Base-by-base conservation (phyloP, 176 grass and related monocot genomes). In the Carex pumila region DNA sequence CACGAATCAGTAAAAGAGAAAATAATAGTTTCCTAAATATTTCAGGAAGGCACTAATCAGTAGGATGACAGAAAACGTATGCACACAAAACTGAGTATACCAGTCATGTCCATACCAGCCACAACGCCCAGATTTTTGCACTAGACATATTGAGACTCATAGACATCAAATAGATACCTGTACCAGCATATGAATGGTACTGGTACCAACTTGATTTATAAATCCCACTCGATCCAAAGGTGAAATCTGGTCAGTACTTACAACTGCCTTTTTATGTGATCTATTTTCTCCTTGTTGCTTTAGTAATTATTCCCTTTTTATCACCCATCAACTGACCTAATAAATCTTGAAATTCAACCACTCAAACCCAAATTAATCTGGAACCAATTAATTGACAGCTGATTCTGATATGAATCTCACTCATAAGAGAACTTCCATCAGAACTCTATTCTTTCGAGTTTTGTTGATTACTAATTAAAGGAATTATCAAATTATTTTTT, bases 171-270 rank as follows among this genome's bases (percentile, higher is more conserved):
- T 65, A 30, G 25, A 65, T 30, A 31, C 61, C 10, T 4, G 30
- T 65, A 10, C 3, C 61, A 65, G 61, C 30, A 65, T 12, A 61
- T 61, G 7, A 61, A 22, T 61, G 59, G 1, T 61, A 61, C 59
- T 19, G n/a, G 6, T 8, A 61, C 6, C 59, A 65, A 30, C 18
- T 1, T 8, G 6, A 30, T 30, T 31, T 65, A 22, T 65, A 29
- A 65, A 31, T 65, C 3, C 9, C 8, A 65, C 25, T 10, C 61
- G 43, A 47, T 47, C 43, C 43, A 25, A 25, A 25, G 25, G 34
- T 71, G 95, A 37, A 98, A 98, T 87, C 85, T 98, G 89, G 95
- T 98, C 65, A 93, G 95, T 86, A 81, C 32, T 61, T 36, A 76
- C 70, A 62, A 57, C 65, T 72, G 30, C 60, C 12, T 61, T 81